These are phyloP conservation scores for Boechera stricta DNA, from an alignment of 345 rosid species.

Conservation along the genomic window DNA sequence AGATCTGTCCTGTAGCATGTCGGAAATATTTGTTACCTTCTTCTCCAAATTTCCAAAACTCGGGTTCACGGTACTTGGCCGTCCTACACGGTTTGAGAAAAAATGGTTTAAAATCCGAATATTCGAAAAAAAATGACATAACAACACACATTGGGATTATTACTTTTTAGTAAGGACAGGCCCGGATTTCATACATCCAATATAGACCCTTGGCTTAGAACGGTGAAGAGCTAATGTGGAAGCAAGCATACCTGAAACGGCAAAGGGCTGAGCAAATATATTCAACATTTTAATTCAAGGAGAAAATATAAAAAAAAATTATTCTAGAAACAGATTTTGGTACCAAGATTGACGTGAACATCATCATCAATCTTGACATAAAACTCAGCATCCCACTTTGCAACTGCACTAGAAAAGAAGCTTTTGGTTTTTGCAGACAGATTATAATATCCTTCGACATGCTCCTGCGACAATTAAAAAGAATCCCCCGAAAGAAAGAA, in stretches of 20 bases:
- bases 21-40: slow-evolving; percentile 93
- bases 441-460: slow-evolving; percentile 96
- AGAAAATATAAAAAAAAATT: background rate
- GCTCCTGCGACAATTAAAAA: slow-evolving; percentile 58
- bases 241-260: slow-evolving; percentile 66
- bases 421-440: slow-evolving; percentile 93
- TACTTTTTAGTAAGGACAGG: slow-evolving; percentile 95
- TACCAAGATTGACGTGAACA: slow-evolving; percentile 97
- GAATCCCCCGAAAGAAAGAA: too few relatives aligned
- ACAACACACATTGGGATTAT: slow-evolving; percentile 21
- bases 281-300: slow-evolving; percentile 3
- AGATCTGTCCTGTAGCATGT: slow-evolving; percentile 97
- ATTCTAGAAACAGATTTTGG: slow-evolving; percentile 21
- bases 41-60: slow-evolving; percentile 97
- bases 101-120: background rate
- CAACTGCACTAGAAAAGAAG: slow-evolving; percentile 87
- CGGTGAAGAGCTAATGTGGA: slow-evolving; percentile 84
- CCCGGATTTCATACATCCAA: slow-evolving; percentile 99
- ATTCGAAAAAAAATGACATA: background rate
- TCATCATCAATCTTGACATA: slow-evolving; percentile 98
- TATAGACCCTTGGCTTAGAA: slow-evolving; percentile 83
- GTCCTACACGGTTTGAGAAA: slow-evolving; percentile 49
- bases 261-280: slow-evolving; percentile 9
- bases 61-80: slow-evolving; percentile 96
- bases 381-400: slow-evolving; percentile 94